Conservation (phyloP, 2,329 filamentous ascomycete species). For the Fusarium tanahbumbuense region DNA sequence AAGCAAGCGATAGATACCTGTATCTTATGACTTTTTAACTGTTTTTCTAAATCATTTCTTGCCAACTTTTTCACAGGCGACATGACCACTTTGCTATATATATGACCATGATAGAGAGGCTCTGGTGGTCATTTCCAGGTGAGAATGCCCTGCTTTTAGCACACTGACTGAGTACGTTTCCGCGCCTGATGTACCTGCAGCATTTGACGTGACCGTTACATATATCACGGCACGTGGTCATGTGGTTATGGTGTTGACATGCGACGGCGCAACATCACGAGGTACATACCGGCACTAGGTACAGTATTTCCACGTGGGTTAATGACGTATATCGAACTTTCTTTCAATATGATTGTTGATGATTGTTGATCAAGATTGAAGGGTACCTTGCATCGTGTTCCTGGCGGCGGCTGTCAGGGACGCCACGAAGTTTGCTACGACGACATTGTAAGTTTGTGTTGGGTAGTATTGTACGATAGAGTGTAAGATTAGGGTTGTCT, state of each 20-base stretch:
- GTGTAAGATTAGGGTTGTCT: no score
- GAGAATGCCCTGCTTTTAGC: constrained; percentile 40
- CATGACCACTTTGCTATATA: constrained; percentile 35
- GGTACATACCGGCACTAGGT: constrained; percentile 15
- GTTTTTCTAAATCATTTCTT: constrained; percentile 36
- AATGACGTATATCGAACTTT: constrained; percentile 27
- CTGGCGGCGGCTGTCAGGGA: constrained; percentile 29
- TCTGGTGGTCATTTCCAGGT: constrained; percentile 40
- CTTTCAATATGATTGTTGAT: constrained; percentile 22
- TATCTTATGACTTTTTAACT: constrained; percentile 53
- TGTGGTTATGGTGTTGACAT: constrained; percentile 44
- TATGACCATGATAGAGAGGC: constrained; percentile 16
- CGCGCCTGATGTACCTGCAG: constrained; percentile 45
- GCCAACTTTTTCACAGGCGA: constrained; percentile 17
- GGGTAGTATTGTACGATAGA: neutral
- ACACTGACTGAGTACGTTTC: constrained; percentile 35
- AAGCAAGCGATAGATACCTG: constrained; percentile 53
- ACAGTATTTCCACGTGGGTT: constrained; percentile 38
- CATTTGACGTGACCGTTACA: constrained; percentile 17
- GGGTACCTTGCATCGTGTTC: constrained; percentile 40
- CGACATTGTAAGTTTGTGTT: neutral
- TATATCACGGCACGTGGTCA: constrained; percentile 46
- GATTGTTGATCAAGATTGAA: constrained; percentile 18
- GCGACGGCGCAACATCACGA: constrained; percentile 40
- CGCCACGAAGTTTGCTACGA: constrained; percentile 34